Base-by-base conservation (phyloP, 2,329 filamentous ascomycete species). In the Colletotrichum graminicola region DNA sequence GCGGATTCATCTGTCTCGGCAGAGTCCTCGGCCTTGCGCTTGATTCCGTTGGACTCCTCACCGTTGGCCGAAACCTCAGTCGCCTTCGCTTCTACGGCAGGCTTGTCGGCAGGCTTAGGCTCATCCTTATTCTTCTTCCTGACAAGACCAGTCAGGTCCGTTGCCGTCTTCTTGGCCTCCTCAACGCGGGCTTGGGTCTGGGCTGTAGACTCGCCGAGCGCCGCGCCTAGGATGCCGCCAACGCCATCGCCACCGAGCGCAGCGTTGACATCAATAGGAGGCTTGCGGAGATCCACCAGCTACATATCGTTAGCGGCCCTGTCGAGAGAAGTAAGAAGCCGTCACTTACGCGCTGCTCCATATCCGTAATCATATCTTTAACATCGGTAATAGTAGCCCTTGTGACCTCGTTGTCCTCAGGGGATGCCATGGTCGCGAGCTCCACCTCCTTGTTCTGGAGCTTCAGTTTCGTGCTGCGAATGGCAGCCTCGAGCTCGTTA, bases 341-440 rank as follows among this genome's bases (percentile, higher is more conserved):
- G 21, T 11, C 47, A 41, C 88, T 81, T 83, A 93, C 90, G 75
- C 93, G 86, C 78, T 91, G 88, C 82, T 94, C 90, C 89, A 96
- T 93, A 75, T 96, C 93, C 64, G 87, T 87, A 59, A 95, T 87
- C 75, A 96, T 90, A 72, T 94, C 92, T 81, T 93, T 93, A 74
- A 93, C 92, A 73, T 96, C 92, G 64, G 85, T 81, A 72, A 96
- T 92, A 71, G 88, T 86, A 73, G 85, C 85, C 75, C 89, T 84
- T 52, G 87, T 87, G 73, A 89, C 77, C 61, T 92, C 91, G 74
- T 91, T 91, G 71, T 93, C 91, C 76, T 92, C 90, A 39, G 89
- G 89, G 66, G 88, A 88, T 65, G 90, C 88, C 72, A 88, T 84
- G 36, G 88, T 88, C 1, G 88, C 85, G 8, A 94, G 84, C 57